Evolutionary conservation across 805 yeast genomes (phyloP).

Genomic region (Schizosaccharomyces japonicus): DNA sequence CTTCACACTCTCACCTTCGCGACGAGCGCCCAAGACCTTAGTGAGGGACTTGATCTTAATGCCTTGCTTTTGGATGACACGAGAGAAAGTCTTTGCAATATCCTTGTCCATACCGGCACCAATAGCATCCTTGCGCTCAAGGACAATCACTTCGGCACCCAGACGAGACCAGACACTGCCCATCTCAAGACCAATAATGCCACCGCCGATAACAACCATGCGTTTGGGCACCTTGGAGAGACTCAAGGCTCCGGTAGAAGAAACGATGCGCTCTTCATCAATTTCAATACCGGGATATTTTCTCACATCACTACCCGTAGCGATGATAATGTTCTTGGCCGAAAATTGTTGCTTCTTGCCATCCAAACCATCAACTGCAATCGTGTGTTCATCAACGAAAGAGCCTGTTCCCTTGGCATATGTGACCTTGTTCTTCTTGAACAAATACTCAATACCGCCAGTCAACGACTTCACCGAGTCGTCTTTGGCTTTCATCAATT

Average conservation of each 20-base stretch:
- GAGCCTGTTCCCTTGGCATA: slow-evolving; percentile 87
- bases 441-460: slow-evolving; percentile 77
- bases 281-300: slow-evolving; percentile 95
- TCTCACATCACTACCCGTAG: slow-evolving; percentile 95
- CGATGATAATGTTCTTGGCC: slow-evolving; percentile 77
- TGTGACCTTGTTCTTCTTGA: slow-evolving; percentile 85
- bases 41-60: slow-evolving; percentile 77
- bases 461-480: slow-evolving; percentile 73
- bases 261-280: slow-evolving; percentile 90
- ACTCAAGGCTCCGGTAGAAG: slow-evolving; percentile 77
- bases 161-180: slow-evolving; percentile 91
- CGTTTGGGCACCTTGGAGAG: slow-evolving; percentile 79
- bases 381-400: slow-evolving; percentile 53
- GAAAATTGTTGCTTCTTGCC: slow-evolving; percentile 55
- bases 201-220: slow-evolving; percentile 90
- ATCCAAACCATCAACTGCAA: slow-evolving; percentile 66
- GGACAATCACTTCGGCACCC: slow-evolving; percentile 83
- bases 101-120: slow-evolving; percentile 98
- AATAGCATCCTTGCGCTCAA: slow-evolving; percentile 72
- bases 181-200: slow-evolving; percentile 98
- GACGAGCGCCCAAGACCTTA: slow-evolving; percentile 65
- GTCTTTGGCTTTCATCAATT: slow-evolving; percentile 80
- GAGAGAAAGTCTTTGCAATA: slow-evolving; percentile 74
- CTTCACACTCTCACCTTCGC: slow-evolving; percentile 72
- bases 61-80: slow-evolving; percentile 83